Percentiles rank a stretch among this genome's conserved stretches.
phyloP scores from a whole-genome alignment of 148 eudicot genomes.

The Chenopodium formosanum region DNA sequence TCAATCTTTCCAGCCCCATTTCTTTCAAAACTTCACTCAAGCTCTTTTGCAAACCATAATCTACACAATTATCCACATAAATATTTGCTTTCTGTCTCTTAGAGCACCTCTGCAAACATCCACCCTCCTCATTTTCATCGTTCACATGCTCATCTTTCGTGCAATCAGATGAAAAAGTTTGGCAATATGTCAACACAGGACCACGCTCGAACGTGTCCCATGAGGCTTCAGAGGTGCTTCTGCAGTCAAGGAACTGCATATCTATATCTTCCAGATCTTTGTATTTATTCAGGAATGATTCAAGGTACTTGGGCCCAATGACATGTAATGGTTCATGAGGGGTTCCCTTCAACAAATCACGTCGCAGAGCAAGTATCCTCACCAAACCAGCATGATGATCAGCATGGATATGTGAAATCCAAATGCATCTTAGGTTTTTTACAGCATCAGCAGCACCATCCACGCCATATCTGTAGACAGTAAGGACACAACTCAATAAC shows the following conservation, averaged over 20 bases:
- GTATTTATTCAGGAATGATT: constrained; percentile 68
- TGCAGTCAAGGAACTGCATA: constrained; percentile 85
- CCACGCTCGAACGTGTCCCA: constrained; percentile 38
- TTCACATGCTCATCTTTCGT: not conserved
- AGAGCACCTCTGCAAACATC: constrained; percentile 56
- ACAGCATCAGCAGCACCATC: constrained; percentile 84
- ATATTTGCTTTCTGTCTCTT: constrained; percentile 38
- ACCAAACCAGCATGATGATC: constrained; percentile 96
- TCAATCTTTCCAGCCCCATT: constrained; percentile 62
- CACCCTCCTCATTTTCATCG: not conserved
- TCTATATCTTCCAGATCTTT: constrained; percentile 79
- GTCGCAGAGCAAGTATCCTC: constrained; percentile 80
- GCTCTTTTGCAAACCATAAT: constrained; percentile 22
- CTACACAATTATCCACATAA: not conserved
- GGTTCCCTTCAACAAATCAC: constrained; percentile 56
- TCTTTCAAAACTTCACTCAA: constrained; percentile 54
- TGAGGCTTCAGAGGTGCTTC: constrained; percentile 60
- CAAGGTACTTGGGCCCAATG: constrained; percentile 78
- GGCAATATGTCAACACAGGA: constrained; percentile 43
- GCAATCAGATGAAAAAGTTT: constrained; percentile 19
- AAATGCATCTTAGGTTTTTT: constrained; percentile 60
- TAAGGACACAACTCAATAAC: not conserved
- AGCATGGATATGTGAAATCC: constrained; percentile 98
- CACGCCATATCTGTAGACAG: constrained; percentile 62
- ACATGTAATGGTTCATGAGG: constrained; percentile 74